Conservation (phyloP, 805 yeast genomes). For the Yarrowia sp. region DNA sequence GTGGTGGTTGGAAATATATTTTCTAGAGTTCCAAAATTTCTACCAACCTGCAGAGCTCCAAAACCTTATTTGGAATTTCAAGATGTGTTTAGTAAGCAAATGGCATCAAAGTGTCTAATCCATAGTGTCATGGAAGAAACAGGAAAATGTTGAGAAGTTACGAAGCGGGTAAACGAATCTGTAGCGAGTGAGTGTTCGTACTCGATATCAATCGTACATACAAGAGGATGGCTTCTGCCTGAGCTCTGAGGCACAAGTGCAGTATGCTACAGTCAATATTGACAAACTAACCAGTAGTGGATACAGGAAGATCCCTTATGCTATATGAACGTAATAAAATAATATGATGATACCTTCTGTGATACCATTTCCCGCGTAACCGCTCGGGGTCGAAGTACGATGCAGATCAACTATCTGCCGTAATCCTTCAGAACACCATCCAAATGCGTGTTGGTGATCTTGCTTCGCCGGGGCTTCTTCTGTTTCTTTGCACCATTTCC, state of each 20-base stretch:
- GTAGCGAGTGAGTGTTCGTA: too few species aligned
- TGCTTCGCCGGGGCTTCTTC: conserved; percentile 90
- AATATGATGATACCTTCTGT: background rate
- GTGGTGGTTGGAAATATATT: conserved; percentile 34
- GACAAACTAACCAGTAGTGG: too few species aligned
- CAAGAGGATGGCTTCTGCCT: too few species aligned
- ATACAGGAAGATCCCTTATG: conserved; percentile 12
- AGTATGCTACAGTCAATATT: too few species aligned
- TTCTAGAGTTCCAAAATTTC: conserved; percentile 32
- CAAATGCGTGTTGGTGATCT: conserved; percentile 95
- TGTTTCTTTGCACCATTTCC: conserved; percentile 69
- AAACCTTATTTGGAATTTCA: background rate
- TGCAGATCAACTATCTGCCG: conserved; percentile 37
- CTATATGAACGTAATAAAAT: conserved; percentile 24
- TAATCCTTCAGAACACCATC: conserved; percentile 93
- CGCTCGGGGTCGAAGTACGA: too few species aligned
- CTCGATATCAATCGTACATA: too few species aligned
- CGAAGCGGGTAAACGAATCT: too few species aligned
- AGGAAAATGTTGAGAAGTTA: too few species aligned
- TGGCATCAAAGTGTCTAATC: too few species aligned
- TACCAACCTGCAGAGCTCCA: conserved; percentile 2
- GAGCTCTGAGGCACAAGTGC: too few species aligned
- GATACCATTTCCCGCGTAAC: background rate
- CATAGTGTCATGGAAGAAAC: too few species aligned
- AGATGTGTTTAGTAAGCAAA: background rate